Base-by-base conservation (phyloP, 176 grass and related monocot species). In the Areca catechu region DNA sequence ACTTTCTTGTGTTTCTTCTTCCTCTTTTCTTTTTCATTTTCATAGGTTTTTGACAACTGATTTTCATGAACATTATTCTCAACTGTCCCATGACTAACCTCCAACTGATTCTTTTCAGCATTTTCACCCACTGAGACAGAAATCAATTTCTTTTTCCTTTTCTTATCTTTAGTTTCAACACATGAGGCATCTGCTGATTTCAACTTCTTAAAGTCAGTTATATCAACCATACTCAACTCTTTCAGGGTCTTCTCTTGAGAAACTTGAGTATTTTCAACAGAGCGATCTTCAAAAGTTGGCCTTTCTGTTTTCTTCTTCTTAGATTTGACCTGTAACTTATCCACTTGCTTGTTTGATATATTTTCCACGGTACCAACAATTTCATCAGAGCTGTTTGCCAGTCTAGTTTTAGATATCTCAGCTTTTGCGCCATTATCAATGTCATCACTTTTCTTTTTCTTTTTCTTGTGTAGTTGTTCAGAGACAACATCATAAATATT, bases 21-120 rank as follows among this genome's bases (percentile, higher is more conserved):
- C 51, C 78, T 85, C 61, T 84, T 84, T 4, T 80, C 83, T 72
- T 79, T 85, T 3, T 56, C 59, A 49, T 69, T 68, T 50, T 58
- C 73, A 34, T 53, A 57, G 51, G 4, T 5, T 54, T 53, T 66
- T 28, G 27, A 7, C 53, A 54, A 51, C 56, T 63, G 37, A 54
- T 50, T 59, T 59, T 20, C 58, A 5, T 30, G 25, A 62, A 53
- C 63, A 66, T 2, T 22, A 19, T 22, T 66, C 17, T 27, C 23
- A 19, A 0, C 3, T 53, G 1, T 22, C 17, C 14, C 24, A 15
- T 6, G 22, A 30, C 9, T 30, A 49, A 27, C 49, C 15, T 28
- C 63, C 50, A 28, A 19, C 24, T 62, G 50, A 19, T 10, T 66
- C 24, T 29, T 25, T 29, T 53, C 22, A 25, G 15, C 24, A 28